Evolutionary conservation across 306 rosid genomes (phyloP).

Genomic region (Luffa aegyptiaca): DNA sequence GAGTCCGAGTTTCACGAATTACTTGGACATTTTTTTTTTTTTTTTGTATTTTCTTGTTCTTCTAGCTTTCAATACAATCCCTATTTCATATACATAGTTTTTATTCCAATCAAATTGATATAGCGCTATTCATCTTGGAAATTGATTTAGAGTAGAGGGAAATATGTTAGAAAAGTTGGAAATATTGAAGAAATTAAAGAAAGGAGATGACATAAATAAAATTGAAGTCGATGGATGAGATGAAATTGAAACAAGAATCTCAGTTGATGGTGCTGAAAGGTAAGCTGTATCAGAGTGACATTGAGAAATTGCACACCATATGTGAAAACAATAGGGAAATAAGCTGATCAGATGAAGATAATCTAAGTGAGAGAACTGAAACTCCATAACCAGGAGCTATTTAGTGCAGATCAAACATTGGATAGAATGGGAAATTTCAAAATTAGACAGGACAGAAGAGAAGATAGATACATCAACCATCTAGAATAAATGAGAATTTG

Average conservation of each 20-base stretch:
- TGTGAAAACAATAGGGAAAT: background rate
- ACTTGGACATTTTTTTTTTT: too few relatives aligned
- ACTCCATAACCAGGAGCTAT: background rate
- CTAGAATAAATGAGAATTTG: background rate
- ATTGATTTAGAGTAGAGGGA: background rate
- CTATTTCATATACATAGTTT: too few relatives aligned
- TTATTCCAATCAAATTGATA: too few relatives aligned
- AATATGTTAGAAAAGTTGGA: background rate
- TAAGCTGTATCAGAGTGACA: background rate
- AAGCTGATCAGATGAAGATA: background rate
- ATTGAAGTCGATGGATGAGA: background rate
- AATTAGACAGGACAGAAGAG: background rate
- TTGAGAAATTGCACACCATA: background rate
- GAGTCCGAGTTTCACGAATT: too few relatives aligned
- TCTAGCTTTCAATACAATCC: background rate
- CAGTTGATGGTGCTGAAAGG: background rate
- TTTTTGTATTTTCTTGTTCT: too few relatives aligned
- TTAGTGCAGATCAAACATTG: background rate
- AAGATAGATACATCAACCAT: background rate
- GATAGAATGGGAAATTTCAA: background rate
- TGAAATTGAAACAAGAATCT: background rate
- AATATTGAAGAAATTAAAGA: background rate
- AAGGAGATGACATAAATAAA: background rate
- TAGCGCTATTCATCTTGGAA: too few relatives aligned
- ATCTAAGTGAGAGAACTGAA: background rate